A percentile compares a stretch with the other conserved stretches of the same genome.
Evolutionary conservation across 1,284 basidiomycete species (phyloP).

Genomic region (Boletus sp.): DNA sequence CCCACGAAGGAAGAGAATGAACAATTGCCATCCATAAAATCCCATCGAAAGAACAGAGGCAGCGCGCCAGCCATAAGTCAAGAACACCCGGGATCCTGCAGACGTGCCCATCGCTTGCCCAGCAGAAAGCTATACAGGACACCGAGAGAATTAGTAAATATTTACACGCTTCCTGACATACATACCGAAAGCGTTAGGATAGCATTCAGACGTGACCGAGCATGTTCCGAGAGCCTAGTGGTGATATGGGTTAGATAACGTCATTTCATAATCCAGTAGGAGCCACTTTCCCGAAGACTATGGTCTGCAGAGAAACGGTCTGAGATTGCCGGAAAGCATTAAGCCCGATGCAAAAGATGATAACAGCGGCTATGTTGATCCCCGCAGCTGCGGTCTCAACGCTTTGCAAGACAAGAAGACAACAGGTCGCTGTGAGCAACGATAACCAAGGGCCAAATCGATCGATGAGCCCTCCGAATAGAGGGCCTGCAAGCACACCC

Average conservation of each 20-base stretch:
- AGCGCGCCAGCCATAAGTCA: slow-evolving; percentile 47
- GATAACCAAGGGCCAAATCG: slow-evolving; percentile 61
- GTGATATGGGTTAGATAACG: not conserved
- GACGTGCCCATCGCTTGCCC: slow-evolving; percentile 52
- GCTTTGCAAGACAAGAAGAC: slow-evolving; percentile 41
- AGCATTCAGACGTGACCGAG: slow-evolving; percentile 61
- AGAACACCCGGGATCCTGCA: slow-evolving; percentile 47
- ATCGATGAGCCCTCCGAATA: slow-evolving; percentile 58
- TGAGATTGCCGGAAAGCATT: slow-evolving; percentile 44
- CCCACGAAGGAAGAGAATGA: slow-evolving; percentile 39
- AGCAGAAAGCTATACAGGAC: slow-evolving; percentile 32
- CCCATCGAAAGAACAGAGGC: slow-evolving; percentile 45
- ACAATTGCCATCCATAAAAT: slow-evolving; percentile 39
- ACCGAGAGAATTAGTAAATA: not conserved
- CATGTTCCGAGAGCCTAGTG: slow-evolving; percentile 49
- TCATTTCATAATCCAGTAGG: not conserved
- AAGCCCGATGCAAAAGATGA: slow-evolving; percentile 40
- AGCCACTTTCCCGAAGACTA: slow-evolving; percentile 36
- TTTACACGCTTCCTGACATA: not conserved
- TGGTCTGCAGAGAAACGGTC: slow-evolving; percentile 37
- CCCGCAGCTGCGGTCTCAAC: slow-evolving; percentile 57
- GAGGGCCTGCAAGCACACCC: slow-evolving; percentile 58
- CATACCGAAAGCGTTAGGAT: slow-evolving; percentile 54
- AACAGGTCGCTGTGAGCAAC: slow-evolving; percentile 45
- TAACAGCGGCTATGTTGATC: slow-evolving; percentile 52